Base-by-base conservation (phyloP, 495 filamentous ascomycete genomes). In the Xylaria telfairii region DNA sequence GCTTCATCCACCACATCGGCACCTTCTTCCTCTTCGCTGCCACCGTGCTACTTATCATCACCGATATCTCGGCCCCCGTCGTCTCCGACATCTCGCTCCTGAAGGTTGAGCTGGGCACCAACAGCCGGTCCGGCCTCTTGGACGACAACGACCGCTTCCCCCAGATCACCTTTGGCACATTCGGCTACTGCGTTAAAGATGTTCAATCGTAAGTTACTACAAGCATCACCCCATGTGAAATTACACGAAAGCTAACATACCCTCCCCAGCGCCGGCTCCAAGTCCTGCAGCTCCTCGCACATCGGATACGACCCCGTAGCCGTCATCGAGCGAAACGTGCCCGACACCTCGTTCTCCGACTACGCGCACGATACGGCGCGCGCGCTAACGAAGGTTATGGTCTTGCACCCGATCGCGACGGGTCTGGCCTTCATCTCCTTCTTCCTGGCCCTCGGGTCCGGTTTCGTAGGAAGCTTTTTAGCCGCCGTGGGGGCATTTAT, bases 371-470 rank as follows among this genome's bases (percentile, higher is more conserved):
- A 81, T 73, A 84, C 85, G 28, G 72, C 85, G n/a, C 79, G 80
- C 42, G 76, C 72, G 0, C 81, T 90, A 7, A 90, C 88, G 19
- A 81, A 79, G 63, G 87, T 85, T 61, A 86, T 90, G 85, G 73
- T 90, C 65, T 82, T 90, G 60, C 88, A 90, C 79, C 88, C 88
- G 12, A 82, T 90, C 77, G 87, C 85, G 5, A 85, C 83, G 64
- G 87, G 80, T 24, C 69, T 90, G 19, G 81, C 83, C 68, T 89
- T 90, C 80, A 84, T 90, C 76, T 83, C 88, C 65, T 90, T 90
- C 82, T 66, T 87, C 28, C 75, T 87, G 63, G 81, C 83, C 9
- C 77, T 87, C 72, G 85, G 87, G 73, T 80, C 87, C 32, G 87
- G 88, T 44, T 56, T 87, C 54, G 75, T 87, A 60, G 88, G 87